Base-by-base conservation (phyloP, 495 filamentous ascomycete species). In the Penicillium herquei region DNA sequence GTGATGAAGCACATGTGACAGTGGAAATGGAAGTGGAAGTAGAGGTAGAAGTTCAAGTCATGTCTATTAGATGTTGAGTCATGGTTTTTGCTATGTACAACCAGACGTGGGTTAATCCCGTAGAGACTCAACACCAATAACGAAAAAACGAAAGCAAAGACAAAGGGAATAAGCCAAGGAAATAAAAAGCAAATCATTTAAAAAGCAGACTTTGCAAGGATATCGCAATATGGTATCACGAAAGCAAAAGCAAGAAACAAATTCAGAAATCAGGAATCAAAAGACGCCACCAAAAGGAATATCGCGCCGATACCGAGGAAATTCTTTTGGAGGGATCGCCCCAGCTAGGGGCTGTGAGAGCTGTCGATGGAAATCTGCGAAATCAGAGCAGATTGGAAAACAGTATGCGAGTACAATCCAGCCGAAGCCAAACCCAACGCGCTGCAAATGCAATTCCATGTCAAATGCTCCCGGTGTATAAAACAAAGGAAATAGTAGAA, bases 181-280 rank as follows among this genome's bases (percentile, higher is more conserved):
- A 43, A 26, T 9, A 50, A 50, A 39, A 26, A 37, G 1, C 13
- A 44, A 9, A 43, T 12, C 40, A 43, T 14, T 26, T 26, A 26
- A 26, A 26, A 26, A 26, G 21, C 21, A 26, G 21, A 26, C 21
- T 26, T 26, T 26, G 21, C 21, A 26, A 26, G 21, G 21, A 26
- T 26, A 63, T 67, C 72, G 72, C 73, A 63, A 67, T 69, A 76
- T 76, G 73, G 73, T 76, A 76, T 75, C 72, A 75, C 68, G 61
- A 59, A 68, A 69, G 58, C 66, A 69, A 63, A 64, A 62, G 21
- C 21, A 26, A 26, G 21, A 26, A 26, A 26, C 21, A 26, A 53
- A 62, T 56, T 54, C 51, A 40, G 51, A 34, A 43, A 51, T 49
- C 39, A 52, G 34, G 34, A 37, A 37, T 10, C 8, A 61, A 37